Base-by-base conservation (phyloP, 352 stramenopile genomes). In the Thraustotheca clavata region DNA sequence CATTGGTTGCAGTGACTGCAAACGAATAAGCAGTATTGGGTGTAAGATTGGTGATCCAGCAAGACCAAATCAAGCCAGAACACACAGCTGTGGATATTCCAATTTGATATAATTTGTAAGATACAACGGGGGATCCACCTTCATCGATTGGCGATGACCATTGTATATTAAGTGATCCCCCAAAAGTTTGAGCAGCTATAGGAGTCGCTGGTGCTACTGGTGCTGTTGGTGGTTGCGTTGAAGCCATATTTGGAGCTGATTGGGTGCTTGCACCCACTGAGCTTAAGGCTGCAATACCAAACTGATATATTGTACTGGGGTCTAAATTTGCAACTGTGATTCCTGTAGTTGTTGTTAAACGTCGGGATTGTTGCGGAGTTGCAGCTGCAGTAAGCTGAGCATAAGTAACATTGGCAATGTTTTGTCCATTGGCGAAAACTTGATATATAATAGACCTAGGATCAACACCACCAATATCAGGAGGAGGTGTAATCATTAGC, bases 401-500 rank as follows among this genome's bases (percentile, higher is more conserved):
- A 34, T 77, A 86, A 1, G 72, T 76, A 24, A 89, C 48, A 8
- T 79, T 86, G 1, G 73, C 22, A 0, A 49, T 54, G 33, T 75
- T 63, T 5, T 76, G 60, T 22, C 43, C 59, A 49, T 88, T 73
- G 0, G 87, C 61, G 39, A 75, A 77, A 1, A 89, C 67, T 33
- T 55, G 69, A 40, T 88, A 89, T 3, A 72, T 36, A 61, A 89
- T 76, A 7, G 75, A 46, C 20, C 46, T 67, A 0, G 67, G 49
- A 11, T 29, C 29, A 1, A 68, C 72, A 16, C 80, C 80, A 5
- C 80, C 80, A 7, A 87, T 48, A 43, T 89, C 80, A 0, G 72
- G 38, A 0, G 80, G 80, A 9, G 83, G 74, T n/a, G 75, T 73
- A 60, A 89, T 86, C 1, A 52, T 59, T 24, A 89, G 74, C 20